Evolutionary conservation across 352 stramenopile genomes (phyloP).

Genomic region (Phytopythium montanum): DNA sequence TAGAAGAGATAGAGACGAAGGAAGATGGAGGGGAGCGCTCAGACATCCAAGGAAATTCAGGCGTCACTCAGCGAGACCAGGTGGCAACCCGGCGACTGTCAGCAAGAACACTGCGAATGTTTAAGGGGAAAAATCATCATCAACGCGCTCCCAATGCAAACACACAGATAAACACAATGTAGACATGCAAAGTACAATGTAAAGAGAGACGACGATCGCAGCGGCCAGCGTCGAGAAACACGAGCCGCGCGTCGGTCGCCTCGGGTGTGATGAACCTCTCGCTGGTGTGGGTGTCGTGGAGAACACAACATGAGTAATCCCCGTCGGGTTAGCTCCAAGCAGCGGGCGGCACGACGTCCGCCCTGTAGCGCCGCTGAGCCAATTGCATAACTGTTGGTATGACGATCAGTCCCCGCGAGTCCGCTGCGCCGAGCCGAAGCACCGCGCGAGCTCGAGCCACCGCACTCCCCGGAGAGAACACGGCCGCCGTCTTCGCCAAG

Average conservation of each 20-base stretch:
- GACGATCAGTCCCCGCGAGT: conserved; percentile 83
- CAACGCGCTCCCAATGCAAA: conserved; percentile 43
- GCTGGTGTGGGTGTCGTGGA: conserved; percentile 71
- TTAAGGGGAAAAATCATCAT: conserved; percentile 83
- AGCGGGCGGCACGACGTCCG: conserved; percentile 58
- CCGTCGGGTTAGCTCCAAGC: conserved; percentile 88
- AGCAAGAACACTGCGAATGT: conserved; percentile 85
- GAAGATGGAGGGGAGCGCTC: conserved; percentile 18
- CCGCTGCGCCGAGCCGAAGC: conserved; percentile 25
- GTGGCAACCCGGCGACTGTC: conserved; percentile 65
- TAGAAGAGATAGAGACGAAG: no score
- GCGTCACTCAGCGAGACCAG: conserved; percentile 56
- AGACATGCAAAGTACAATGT: conserved; percentile 9
- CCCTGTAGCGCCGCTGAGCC: conserved; percentile 53
- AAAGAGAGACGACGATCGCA: no score
- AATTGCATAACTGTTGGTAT: conserved; percentile 93
- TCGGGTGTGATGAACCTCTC: conserved; percentile 21
- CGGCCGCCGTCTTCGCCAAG: conserved; percentile 43
- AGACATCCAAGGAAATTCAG: conserved; percentile 59
- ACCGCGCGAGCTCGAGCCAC: conserved; percentile 15
- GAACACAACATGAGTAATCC: conserved; percentile 92
- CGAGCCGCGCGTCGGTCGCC: no score
- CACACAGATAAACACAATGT: neutral
- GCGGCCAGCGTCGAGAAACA: conserved; percentile 39
- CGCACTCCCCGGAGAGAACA: conserved; percentile 8